Evolutionary conservation across 768 basidiomycete species (phyloP).

Genomic region (Clitopilus passeckerianus): DNA sequence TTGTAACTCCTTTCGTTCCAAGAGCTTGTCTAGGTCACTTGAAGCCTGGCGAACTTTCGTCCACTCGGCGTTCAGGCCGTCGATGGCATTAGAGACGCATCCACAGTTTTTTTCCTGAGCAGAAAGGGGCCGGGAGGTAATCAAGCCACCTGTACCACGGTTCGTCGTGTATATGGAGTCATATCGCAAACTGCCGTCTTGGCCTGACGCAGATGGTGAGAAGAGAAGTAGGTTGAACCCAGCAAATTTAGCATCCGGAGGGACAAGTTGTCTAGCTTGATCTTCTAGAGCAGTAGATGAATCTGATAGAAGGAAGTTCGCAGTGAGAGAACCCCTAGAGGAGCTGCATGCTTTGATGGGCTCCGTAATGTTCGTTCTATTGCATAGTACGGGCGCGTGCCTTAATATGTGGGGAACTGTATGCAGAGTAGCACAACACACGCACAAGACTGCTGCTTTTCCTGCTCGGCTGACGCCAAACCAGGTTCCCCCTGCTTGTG

Average conservation of each 20-base stretch:
- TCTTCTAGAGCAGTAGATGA: conserved; percentile 41
- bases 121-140: conserved; percentile 51
- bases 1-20: conserved; percentile 31
- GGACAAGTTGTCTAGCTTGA: conserved; percentile 40
- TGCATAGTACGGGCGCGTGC: conserved; percentile 10
- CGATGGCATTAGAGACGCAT: conserved; percentile 73
- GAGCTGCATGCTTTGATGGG: conserved; percentile 38
- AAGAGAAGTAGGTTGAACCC: conserved; percentile 82
- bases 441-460: conserved; percentile 69
- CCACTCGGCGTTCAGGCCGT: conserved; percentile 60
- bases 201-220: conserved; percentile 27
- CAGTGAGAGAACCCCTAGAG: conserved; percentile 66
- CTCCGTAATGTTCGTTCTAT: conserved; percentile 85
- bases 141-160: conserved; percentile 58
- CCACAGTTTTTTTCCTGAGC: conserved; percentile 44
- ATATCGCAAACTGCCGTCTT: conserved; percentile 32
- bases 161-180: conserved; percentile 63
- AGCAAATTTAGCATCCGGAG: conserved; percentile 52
- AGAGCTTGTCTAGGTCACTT: conserved; percentile 35
- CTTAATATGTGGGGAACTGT: conserved; percentile 6
- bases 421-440: conserved; percentile 5
- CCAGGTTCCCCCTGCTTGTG: conserved; percentile 77
- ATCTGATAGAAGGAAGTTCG: conserved; percentile 61
- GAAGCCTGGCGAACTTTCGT: conserved; percentile 68
- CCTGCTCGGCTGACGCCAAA: conserved; percentile 66